Base-by-base conservation (phyloP, 2,329 filamentous ascomycete genomes). In the Trichothecium roseum region DNA sequence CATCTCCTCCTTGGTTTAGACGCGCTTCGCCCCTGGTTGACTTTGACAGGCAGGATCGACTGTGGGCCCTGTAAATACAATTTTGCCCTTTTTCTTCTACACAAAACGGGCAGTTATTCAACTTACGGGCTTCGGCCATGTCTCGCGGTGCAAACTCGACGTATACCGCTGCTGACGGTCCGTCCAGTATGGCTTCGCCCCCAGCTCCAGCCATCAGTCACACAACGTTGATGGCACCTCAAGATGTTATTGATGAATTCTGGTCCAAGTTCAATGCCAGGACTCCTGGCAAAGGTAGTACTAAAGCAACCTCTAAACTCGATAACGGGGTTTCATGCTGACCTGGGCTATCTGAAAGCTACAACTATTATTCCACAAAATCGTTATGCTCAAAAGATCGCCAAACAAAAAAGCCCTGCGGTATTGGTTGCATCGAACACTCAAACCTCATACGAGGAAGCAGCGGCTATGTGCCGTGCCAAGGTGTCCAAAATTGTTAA, bases 251-350 rank as follows among this genome's bases (percentile, higher is more conserved):
- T 38, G 73, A 84, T 44, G 72, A 81, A 40, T 86, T 86, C 51
- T 88, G 82, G 83, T 58, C 66, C 35, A 77, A 75, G 38, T 85
- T 86, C 46, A 79, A 70, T 12, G 76, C 78, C 35, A 82, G 79
- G 49, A 69, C 69, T 18, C 82, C 81, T 0, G 81, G 82, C 13
- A 84, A 84, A 62, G 78, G 72, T 71, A 47, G 28, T 48, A 18
- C 16, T 8, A 26, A 7, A 29, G 8, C 8, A 10, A n/a, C n/a
- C n/a, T n/a, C n/a, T n/a, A n/a, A n/a, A n/a, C n/a, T n/a, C n/a
- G n/a, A n/a, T n/a, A n/a, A n/a, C n/a, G n/a, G n/a, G n/a, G n/a
- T n/a, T n/a, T n/a, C n/a, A 49, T 22, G 14, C 14, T 27, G 18
- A 22, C 16, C 15, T 5, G 5, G 29, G 8, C 37, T 10, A 24